phyloP scores from a whole-genome alignment of 2,329 filamentous ascomycete species.

The Didymella lethalis region DNA sequence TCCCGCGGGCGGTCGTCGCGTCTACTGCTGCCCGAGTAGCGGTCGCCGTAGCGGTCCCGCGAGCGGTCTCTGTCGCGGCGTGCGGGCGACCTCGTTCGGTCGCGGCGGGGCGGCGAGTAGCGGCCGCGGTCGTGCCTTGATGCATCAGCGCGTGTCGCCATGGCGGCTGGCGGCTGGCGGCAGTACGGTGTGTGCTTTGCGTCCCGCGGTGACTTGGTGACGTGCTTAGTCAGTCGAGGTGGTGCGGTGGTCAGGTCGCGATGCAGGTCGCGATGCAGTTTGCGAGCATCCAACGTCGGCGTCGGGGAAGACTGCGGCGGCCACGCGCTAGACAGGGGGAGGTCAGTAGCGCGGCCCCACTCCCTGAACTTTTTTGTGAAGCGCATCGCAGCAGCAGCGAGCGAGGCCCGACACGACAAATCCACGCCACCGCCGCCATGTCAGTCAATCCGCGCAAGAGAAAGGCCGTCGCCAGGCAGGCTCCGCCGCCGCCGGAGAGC shows the following conservation, averaged over 20 bases:
- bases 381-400: neutral
- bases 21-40: conserved; percentile 49
- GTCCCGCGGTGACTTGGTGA: too few species aligned
- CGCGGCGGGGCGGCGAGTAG: conserved; percentile 48
- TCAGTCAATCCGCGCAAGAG: conserved; percentile 60
- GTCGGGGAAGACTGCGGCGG: neutral
- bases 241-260: too few species aligned
- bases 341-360: neutral
- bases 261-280: too few species aligned
- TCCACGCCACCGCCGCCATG: conserved; percentile 31
- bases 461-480: conserved; percentile 52
- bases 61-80: conserved; percentile 50
- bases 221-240: too few species aligned
- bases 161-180: conserved; percentile 42
- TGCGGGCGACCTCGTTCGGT: conserved; percentile 59
- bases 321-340: neutral
- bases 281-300: too few species aligned
- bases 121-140: conserved; percentile 63
- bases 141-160: conserved; percentile 72
- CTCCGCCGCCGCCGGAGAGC: conserved; percentile 38
- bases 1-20: conserved; percentile 60
- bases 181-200: conserved; percentile 30
- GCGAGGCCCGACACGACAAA: neutral
- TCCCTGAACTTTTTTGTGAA: conserved; percentile 33
- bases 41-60: conserved; percentile 53